A percentile compares a stretch with the other conserved stretches of the same genome.
Conservation (phyloP, 495 filamentous ascomycete species). For the Penicillium psychrofluorescens region DNA sequence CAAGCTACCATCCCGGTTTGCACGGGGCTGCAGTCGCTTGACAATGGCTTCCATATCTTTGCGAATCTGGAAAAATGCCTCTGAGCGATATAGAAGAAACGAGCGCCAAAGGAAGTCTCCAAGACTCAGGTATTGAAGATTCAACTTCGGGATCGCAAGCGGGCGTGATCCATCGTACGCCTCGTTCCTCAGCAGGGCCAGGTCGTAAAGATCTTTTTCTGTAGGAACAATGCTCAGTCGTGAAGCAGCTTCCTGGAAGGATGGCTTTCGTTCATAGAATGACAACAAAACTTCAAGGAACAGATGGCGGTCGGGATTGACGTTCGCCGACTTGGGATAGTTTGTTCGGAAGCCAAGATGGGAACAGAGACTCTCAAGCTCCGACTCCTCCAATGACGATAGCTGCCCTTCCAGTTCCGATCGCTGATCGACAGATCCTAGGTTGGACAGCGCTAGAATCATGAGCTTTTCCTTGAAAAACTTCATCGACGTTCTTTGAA, state of each 20-base stretch:
- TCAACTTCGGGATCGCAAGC: constrained; percentile 88
- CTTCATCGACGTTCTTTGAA: constrained; percentile 78
- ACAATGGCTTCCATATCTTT: constrained; percentile 80
- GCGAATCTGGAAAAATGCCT: constrained; percentile 90
- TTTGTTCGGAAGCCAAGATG: constrained; percentile 68
- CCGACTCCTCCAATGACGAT: constrained; percentile 59
- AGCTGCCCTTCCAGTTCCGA: constrained; percentile 74
- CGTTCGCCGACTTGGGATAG: constrained; percentile 64
- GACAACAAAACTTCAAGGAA: constrained; percentile 72
- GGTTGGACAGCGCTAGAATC: constrained; percentile 86
- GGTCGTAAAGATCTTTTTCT: constrained; percentile 76
- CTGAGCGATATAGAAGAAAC: constrained; percentile 79
- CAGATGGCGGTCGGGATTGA: constrained; percentile 59
- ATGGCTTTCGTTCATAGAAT: constrained; percentile 66
- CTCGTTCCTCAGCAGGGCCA: constrained; percentile 75
- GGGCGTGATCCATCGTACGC: constrained; percentile 83
- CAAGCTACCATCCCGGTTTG: constrained; percentile 52
- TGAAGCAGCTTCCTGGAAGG: constrained; percentile 73
- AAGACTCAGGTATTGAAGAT: constrained; percentile 89
- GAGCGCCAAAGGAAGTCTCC: constrained; percentile 95
- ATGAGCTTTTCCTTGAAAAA: constrained; percentile 85
- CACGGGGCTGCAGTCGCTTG: constrained; percentile 69
- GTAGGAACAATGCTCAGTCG: constrained; percentile 73
- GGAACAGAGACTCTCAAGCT: constrained; percentile 61
- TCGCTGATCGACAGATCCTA: constrained; percentile 75